phyloP scores from a whole-genome alignment of 768 basidiomycete species.

The Suillus spraguei region DNA sequence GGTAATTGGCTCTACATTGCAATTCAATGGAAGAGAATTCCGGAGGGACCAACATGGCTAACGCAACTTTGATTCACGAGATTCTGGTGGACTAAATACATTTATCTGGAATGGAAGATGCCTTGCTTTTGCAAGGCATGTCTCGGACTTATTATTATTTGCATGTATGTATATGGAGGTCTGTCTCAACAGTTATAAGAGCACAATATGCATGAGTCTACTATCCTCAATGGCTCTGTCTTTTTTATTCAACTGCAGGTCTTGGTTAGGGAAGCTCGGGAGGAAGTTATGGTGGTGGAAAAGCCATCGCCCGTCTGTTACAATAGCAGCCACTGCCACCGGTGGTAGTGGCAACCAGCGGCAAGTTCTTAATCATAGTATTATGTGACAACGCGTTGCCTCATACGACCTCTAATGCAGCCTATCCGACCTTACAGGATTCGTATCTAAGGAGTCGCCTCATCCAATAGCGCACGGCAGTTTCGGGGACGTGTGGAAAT shows the following conservation, averaged over 20 bases:
- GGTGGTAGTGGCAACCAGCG: not conserved
- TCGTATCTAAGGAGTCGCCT: not conserved
- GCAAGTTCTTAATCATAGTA: not conserved
- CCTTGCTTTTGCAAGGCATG: no score
- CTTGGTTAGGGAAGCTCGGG: not conserved
- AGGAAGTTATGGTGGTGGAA: not conserved
- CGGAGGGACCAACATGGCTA: no score
- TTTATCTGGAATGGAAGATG: no score
- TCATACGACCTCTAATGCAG: not conserved
- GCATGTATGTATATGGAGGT: no score
- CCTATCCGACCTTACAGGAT: conserved; percentile 8
- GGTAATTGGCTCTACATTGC: not conserved
- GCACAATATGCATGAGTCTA: not conserved
- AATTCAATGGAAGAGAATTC: not conserved
- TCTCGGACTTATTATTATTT: no score
- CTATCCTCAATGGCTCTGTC: not conserved
- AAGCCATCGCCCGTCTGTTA: not conserved
- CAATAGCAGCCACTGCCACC: not conserved
- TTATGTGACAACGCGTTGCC: not conserved
- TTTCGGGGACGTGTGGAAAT: conserved; percentile 16
- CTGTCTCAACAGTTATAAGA: no score
- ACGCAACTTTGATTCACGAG: no score
- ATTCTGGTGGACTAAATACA: no score
- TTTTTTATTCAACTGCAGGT: not conserved
- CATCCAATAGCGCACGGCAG: conserved; percentile 9